Evolutionary conservation across 1,284 basidiomycete species (phyloP).

Genomic region (Heterobasidion occidentale): DNA sequence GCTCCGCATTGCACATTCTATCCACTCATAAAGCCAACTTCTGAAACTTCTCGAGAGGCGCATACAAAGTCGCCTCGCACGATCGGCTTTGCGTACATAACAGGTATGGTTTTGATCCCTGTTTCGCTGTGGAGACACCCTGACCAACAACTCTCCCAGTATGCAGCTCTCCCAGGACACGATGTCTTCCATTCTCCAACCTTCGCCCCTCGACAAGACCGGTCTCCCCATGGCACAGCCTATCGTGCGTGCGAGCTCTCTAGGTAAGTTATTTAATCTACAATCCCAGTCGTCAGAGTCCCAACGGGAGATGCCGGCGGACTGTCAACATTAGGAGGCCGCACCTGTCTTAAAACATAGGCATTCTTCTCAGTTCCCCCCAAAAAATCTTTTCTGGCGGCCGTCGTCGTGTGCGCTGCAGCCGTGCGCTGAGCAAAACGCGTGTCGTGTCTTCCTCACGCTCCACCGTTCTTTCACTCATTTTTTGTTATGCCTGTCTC

Average conservation of each 20-base stretch:
- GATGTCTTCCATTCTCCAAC: not conserved
- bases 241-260: not conserved
- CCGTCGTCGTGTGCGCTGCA: not conserved
- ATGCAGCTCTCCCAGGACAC: not conserved
- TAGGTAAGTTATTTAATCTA: not conserved
- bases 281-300: not conserved
- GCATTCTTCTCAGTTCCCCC: not conserved
- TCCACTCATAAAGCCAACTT: too few species aligned
- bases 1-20: too few species aligned
- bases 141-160: not conserved
- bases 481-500: conserved; percentile 7
- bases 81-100: too few species aligned
- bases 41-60: too few species aligned
- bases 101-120: too few species aligned
- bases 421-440: conserved; percentile 3
- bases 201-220: not conserved
- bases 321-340: not conserved
- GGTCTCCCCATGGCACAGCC: not conserved
- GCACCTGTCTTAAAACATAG: not conserved
- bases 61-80: too few species aligned
- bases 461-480: conserved; percentile 3
- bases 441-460: conserved; percentile 3
- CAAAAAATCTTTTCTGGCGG: not conserved
- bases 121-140: too few species aligned
- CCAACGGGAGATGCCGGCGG: conserved; percentile 3